Base-by-base conservation (phyloP, 495 filamentous ascomycete genomes). In the Podospora appendiculata region DNA sequence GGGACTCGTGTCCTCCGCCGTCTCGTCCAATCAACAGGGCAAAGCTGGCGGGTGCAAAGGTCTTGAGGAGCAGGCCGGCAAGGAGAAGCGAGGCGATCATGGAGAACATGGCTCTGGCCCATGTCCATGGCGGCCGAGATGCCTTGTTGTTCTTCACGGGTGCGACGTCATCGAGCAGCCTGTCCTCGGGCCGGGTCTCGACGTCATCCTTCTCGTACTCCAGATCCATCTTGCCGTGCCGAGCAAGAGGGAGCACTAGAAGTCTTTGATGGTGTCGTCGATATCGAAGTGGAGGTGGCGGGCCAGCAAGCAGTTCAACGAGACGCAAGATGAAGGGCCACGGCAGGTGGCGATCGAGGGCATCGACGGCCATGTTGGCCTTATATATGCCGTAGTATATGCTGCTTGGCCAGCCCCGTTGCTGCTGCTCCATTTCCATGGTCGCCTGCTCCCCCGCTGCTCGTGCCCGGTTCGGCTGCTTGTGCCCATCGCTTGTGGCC, bases 171-270 rank as follows among this genome's bases (percentile, higher is more conserved):
- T 11, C 38, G 18, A 56, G 53, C 18, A 56, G 53, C 32, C 43
- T 34, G 36, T 55, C 55, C 10, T 44, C 35, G 39, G 14, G 17
- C 48, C n/a, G 8, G 9, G 17, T 12, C 10, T 49, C 1, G 9
- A 18, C 8, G 32, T 10, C 13, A 12, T 42, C 41, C 2, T 53
- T 41, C 42, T 58, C 51, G 25, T 50, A 51, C 8, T 46, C 32
- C 19, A 14, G 34, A 44, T 58, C 36, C 54, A 56, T 56, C 47
- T 10, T 49, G 25, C 25, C 25, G 25, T 25, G 25, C 25, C 38
- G 10, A 18, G 11, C 11, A 41, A 12, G 14, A 7, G 38, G 38
- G 38, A 41, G 38, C 38, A 41, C 12, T 16, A 7, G 38, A 12
- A 3, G 38, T 16, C 38, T 41, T 16, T 12, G 38, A 1, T 2